Conservation (phyloP, 2,329 filamentous ascomycete genomes). For the Hypomyces rosellus region DNA sequence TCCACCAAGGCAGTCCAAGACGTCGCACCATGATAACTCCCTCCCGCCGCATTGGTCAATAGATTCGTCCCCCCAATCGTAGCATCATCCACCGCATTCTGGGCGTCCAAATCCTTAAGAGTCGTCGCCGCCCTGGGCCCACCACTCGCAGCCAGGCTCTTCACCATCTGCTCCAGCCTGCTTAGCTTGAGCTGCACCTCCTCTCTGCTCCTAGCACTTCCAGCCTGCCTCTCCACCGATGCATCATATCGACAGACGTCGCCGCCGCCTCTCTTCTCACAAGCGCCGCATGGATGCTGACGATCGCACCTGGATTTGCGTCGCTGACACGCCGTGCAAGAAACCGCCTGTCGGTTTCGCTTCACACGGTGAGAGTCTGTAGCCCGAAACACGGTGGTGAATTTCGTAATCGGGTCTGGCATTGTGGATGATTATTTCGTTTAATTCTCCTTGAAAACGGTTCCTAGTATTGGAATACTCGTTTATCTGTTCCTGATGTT, state of each 20-base stretch:
- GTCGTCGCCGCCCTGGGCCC: not conserved
- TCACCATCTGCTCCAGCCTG: conserved; percentile 37
- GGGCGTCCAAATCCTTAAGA: too few relatives aligned
- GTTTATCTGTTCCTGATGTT: too few relatives aligned
- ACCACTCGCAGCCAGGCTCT: conserved; percentile 23
- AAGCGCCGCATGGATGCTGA: conserved; percentile 34
- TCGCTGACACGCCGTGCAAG: conserved; percentile 35
- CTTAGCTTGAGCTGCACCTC: conserved; percentile 35
- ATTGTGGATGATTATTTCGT: conserved; percentile 9
- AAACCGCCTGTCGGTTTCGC: conserved; percentile 36
- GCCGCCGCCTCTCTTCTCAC: conserved; percentile 32
- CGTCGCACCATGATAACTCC: conserved; percentile 30
- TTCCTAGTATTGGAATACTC: too few relatives aligned
- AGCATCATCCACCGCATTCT: conserved; percentile 1
- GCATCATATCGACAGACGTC: conserved; percentile 27
- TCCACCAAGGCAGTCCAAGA: conserved; percentile 37
- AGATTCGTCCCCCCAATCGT: not conserved
- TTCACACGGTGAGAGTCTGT: conserved; percentile 27
- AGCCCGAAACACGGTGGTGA: conserved; percentile 32
- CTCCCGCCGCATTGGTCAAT: not conserved
- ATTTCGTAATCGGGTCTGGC: conserved; percentile 12
- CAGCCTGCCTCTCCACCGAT: conserved; percentile 8
- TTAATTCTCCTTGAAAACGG: too few relatives aligned
- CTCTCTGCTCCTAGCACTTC: conserved; percentile 14
- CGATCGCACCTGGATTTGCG: conserved; percentile 40